Base-by-base conservation (phyloP, 179 eudicot species). In the Sideroxylon spinosum region DNA sequence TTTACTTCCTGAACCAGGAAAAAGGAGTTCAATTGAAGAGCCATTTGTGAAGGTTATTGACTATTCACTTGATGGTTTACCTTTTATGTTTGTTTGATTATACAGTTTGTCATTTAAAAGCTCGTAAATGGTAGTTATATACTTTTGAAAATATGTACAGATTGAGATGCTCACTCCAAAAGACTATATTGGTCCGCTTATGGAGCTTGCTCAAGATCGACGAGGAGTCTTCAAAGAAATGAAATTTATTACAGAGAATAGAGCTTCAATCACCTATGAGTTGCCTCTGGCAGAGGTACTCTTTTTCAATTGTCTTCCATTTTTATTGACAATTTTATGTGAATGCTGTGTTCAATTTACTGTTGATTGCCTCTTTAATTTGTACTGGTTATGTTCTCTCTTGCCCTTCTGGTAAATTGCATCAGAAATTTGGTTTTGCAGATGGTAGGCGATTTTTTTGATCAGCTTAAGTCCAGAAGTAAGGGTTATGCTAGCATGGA, bases 401-500 rank as follows among this genome's bases (percentile, higher is more conserved):
- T 65, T 64, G 10, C 50, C 22, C 9, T 52, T 68, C 65, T 20
- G 65, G 52, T 78, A 37, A 56, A 17, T 80, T 69, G 11, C 23
- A 29, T 56, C 60, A n/a, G 4, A 17, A 46, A 20, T 71, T 75
- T 59, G 29, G 68, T 84, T 37, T 71, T 81, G 76, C 88, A 95
- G 99, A 93, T 95, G 98, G 97, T 95, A 72, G 99, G 99, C 68
- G 99, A 95, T 84, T 95, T 95, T 80, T 95, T 93, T 85, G 99
- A 95, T 86, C 97, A 93, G 86, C 90, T 95, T 52, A 95, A 95
- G 88, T 95, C 99, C 68, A 90, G 95, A 81, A 95, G 98, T 77
- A 95, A 92, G 84, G 99, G 99, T 76, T 95, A 93, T 84, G 99
- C 94, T 53, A 93, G 99, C 91, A 95, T 95, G 98, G 99, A 95